Percentiles rank a stretch among this genome's conserved stretches.
Conservation (phyloP, 805 yeast genomes). For the Zygotorulaspora chibaensis region DNA sequence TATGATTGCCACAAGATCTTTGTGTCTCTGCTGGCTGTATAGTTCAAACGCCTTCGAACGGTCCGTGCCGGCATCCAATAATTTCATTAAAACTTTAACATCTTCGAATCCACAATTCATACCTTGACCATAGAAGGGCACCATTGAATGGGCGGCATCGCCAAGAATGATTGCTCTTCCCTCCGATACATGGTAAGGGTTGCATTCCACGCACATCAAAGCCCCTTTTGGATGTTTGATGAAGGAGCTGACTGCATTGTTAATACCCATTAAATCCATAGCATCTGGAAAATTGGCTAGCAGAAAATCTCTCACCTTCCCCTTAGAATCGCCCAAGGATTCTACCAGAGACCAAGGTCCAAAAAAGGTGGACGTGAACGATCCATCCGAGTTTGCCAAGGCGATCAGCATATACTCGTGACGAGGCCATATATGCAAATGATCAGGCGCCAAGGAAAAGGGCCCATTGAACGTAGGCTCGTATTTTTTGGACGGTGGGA, state of each 20-base stretch:
- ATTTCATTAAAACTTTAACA: slow-evolving; percentile 59
- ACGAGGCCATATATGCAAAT: slow-evolving; percentile 92
- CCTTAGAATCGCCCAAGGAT: slow-evolving; percentile 39
- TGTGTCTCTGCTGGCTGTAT: slow-evolving; percentile 53
- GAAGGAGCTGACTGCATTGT: slow-evolving; percentile 47
- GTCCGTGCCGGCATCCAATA: slow-evolving; percentile 40
- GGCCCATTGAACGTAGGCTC: slow-evolving; percentile 26
- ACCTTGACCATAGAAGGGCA: slow-evolving; percentile 97
- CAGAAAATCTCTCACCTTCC: slow-evolving; percentile 53
- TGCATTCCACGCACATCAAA: slow-evolving; percentile 66
- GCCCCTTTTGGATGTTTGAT: slow-evolving; percentile 66
- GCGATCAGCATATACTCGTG: slow-evolving; percentile 85
- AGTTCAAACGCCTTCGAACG: slow-evolving; percentile 47
- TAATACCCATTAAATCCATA: slow-evolving; percentile 57
- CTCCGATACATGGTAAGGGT: slow-evolving; percentile 63
- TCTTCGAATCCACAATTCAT: slow-evolving; percentile 97
- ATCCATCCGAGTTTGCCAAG: slow-evolving; percentile 75
- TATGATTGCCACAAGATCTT: slow-evolving; percentile 71
- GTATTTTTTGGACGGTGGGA: slow-evolving; percentile 50
- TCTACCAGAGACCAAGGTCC: slow-evolving; percentile 72
- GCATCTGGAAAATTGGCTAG: slow-evolving; percentile 69
- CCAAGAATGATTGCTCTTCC: slow-evolving; percentile 65
- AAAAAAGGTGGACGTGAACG: slow-evolving; percentile 86
- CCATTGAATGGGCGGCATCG: slow-evolving; percentile 96
- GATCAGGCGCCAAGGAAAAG: slow-evolving; percentile 62